Conservation (phyloP, 2,329 filamentous ascomycete genomes). For the Pestalotiopsis sp. region DNA sequence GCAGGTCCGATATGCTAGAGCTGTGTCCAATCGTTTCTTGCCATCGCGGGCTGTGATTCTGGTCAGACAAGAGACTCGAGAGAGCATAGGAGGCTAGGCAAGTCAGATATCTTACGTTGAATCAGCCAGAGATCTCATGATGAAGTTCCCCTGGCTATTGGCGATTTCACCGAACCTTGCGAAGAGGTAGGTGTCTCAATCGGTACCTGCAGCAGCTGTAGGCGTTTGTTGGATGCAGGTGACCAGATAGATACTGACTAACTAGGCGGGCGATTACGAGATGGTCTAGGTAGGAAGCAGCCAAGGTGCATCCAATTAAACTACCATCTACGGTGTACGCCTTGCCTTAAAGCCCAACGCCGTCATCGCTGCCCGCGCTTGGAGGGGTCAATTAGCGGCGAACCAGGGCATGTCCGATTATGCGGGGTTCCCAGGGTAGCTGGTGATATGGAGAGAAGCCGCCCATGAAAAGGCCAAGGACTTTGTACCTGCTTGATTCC, state of each 20-base stretch:
- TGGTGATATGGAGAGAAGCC: neutral
- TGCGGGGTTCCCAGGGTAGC: neutral
- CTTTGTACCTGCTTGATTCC: neutral
- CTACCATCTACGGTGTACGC: neutral
- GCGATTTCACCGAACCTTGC: neutral
- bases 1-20: conserved; percentile 62
- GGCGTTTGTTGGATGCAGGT: neutral
- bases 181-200: neutral
- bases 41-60: conserved; percentile 64
- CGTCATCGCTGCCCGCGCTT: neutral
- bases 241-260: neutral
- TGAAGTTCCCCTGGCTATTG: neutral
- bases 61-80: neutral
- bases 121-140: neutral
- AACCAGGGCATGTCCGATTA: neutral
- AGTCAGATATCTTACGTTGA: conserved; percentile 33
- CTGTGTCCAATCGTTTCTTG: conserved; percentile 61
- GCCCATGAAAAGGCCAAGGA: neutral
- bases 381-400: neutral
- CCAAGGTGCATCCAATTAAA: neutral
- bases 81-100: conserved; percentile 12
- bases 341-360: neutral
- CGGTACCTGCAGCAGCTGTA: conserved; percentile 4
- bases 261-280: neutral
- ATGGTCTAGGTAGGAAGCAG: neutral